These are phyloP conservation scores for Takakia lepidozioides DNA, from an alignment of 225 moss, liverwort and hornwort species.

Conservation along the genomic window DNA sequence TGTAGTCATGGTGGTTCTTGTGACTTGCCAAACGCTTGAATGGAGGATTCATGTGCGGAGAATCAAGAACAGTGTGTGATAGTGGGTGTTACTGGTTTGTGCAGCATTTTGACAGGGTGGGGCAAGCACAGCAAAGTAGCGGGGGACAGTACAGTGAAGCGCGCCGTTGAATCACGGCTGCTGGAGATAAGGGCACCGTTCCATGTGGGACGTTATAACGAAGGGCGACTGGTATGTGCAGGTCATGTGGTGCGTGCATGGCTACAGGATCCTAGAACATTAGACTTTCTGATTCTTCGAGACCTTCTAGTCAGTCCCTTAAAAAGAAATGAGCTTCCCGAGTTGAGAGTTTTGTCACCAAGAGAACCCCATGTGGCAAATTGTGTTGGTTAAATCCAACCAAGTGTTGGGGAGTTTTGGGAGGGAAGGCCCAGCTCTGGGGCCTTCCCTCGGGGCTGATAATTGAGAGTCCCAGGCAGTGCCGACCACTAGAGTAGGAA, in stretches of 20 bases:
- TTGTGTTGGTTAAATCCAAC: not conserved
- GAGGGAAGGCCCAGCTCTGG: no score
- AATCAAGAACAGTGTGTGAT: not conserved
- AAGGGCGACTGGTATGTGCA: constrained; percentile 85
- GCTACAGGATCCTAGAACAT: constrained; percentile 79
- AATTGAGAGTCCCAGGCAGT: no score
- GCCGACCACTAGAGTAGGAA: no score
- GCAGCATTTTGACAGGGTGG: constrained; percentile 95
- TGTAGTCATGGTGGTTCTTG: no score
- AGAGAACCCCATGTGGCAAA: constrained; percentile 29
- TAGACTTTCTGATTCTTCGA: constrained; percentile 51
- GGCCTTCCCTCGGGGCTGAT: no score
- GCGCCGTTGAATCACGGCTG: constrained; percentile 70
- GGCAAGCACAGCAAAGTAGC: constrained; percentile 99
- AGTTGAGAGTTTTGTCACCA: constrained; percentile 22
- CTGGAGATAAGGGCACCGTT: constrained; percentile 87
- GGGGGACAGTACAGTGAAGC: constrained; percentile 88
- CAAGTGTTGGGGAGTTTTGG: no score
- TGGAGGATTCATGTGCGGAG: no score
- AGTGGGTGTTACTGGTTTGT: not conserved
- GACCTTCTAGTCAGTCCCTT: constrained; percentile 33
- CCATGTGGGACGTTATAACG: constrained; percentile 79
- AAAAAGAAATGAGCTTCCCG: constrained; percentile 29
- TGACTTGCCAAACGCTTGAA: not conserved
- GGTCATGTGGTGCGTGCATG: constrained; percentile 81